These are phyloP conservation scores for Psidium friedrichsthalianum DNA, from an alignment of 345 rosid genomes.

Conservation along the genomic window DNA sequence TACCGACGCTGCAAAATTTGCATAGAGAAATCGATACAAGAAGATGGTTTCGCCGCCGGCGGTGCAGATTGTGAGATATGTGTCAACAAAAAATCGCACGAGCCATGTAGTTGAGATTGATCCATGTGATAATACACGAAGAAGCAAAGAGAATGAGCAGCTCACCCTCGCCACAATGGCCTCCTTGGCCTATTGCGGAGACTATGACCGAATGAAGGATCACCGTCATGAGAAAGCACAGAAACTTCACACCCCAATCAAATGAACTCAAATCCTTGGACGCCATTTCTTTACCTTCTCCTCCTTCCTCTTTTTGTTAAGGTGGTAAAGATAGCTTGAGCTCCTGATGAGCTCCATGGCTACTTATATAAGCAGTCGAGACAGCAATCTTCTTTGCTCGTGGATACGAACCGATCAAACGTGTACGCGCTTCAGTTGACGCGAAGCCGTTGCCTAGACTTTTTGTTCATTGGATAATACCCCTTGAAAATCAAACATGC, in stretches of 20 bases:
- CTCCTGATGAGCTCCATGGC: neutral
- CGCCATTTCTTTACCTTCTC: neutral
- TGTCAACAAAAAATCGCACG: too few species aligned
- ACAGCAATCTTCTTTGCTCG: neutral
- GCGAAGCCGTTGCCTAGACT: neutral
- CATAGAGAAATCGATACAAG: too few species aligned
- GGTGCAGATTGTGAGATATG: too few species aligned
- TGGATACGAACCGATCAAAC: neutral
- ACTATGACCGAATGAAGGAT: neutral
- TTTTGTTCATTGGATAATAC: neutral
- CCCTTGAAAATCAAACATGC: neutral
- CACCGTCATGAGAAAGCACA: neutral
- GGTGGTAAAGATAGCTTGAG: neutral
- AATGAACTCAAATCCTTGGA: neutral
- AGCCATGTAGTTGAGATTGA: too few species aligned
- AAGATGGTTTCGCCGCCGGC: too few species aligned
- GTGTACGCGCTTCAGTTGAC: neutral
- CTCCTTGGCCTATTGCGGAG: neutral
- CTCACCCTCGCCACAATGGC: too few species aligned
- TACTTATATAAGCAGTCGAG: neutral
- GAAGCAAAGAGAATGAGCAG: too few species aligned
- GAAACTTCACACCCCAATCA: neutral
- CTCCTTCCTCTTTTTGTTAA: too few species aligned
- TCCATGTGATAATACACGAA: too few species aligned
- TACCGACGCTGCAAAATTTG: too few species aligned